A percentile compares a stretch with the other conserved stretches of the same genome.
Conservation (phyloP, 208 protist species). For the Porcisia deanei region DNA sequence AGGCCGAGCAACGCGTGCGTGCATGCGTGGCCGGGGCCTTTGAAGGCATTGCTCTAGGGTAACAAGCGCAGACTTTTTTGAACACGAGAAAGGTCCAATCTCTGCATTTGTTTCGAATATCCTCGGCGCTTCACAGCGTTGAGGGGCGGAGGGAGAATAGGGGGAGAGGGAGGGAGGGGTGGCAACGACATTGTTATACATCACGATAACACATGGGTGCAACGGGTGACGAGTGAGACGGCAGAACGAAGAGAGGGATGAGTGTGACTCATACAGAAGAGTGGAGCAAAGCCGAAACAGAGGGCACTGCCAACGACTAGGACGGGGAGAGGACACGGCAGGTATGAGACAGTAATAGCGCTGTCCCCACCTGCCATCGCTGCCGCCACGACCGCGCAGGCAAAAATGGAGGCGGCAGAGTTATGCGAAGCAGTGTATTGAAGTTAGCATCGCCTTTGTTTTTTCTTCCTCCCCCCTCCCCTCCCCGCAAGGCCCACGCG, state of each 20-base stretch:
- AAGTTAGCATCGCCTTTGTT: not conserved
- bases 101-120: not conserved
- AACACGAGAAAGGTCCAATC: not conserved
- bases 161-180: not conserved
- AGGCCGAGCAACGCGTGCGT: not conserved
- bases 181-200: not conserved
- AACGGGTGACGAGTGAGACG: not conserved
- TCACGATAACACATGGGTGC: not conserved
- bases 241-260: not conserved
- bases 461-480: not conserved
- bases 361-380: no score
- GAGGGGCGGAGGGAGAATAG: not conserved
- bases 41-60: no score
- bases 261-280: not conserved
- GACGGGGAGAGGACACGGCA: not conserved
- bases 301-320: not conserved
- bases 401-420: no score
- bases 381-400: no score
- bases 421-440: no score
- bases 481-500: no score
- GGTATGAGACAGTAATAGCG: not conserved
- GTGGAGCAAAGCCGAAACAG: not conserved
- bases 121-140: not conserved
- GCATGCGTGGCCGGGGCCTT: not conserved
- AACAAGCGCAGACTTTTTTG: not conserved